phyloP scores from a whole-genome alignment of 768 basidiomycete species.

The Postia placenta region DNA sequence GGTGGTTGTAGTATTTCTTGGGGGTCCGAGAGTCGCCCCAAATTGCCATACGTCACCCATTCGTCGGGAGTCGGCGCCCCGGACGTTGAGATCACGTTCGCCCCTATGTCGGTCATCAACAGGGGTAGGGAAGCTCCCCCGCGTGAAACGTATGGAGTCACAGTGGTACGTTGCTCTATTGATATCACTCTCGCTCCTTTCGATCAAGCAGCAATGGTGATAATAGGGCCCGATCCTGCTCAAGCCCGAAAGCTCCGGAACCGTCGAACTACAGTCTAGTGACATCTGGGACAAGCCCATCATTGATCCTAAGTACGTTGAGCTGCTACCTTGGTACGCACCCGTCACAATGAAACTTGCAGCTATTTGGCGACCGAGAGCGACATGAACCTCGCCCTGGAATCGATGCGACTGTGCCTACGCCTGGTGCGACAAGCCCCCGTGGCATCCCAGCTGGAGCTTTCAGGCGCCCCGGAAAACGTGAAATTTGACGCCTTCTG shows the following conservation, averaged over 20 bases:
- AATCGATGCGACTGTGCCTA: slow-evolving; percentile 5
- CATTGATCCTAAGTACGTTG: slow-evolving; percentile 24
- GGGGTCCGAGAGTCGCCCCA: no score
- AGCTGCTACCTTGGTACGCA: no score
- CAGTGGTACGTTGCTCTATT: background rate
- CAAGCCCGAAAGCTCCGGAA: slow-evolving; percentile 9
- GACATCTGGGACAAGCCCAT: slow-evolving; percentile 19
- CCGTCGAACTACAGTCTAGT: slow-evolving; percentile 15
- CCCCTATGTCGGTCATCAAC: slow-evolving; percentile 7
- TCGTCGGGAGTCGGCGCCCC: slow-evolving; percentile 9
- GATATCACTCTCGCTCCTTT: background rate
- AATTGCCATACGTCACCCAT: background rate
- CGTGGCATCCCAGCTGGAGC: slow-evolving; percentile 6
- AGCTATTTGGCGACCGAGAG: slow-evolving; percentile 13
- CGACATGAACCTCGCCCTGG: slow-evolving; percentile 8
- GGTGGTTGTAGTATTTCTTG: no score
- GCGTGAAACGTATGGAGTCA: slow-evolving; percentile 5
- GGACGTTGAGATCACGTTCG: slow-evolving; percentile 9
- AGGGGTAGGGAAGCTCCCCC: background rate
- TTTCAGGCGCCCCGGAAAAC: background rate
- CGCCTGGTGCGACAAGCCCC: slow-evolving; percentile 8
- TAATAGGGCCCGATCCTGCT: slow-evolving; percentile 3
- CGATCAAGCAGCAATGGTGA: background rate
- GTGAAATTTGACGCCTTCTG: slow-evolving; percentile 6
- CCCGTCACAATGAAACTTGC: no score